phyloP scores from a whole-genome alignment of 2,329 filamentous ascomycete genomes.

The Chaetomiaceae sp. region DNA sequence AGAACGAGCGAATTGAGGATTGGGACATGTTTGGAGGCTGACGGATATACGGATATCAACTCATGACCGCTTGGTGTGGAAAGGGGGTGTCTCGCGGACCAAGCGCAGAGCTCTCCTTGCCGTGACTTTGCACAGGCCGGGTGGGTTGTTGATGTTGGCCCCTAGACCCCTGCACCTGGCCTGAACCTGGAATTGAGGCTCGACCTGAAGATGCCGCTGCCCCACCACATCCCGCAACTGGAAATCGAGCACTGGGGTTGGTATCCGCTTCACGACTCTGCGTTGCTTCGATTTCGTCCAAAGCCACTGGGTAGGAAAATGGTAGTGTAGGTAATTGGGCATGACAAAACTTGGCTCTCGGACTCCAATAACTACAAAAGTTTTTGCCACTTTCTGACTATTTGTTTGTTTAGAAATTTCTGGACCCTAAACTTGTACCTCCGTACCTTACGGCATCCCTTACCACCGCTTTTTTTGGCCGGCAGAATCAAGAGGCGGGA shows the following conservation, averaged over 20 bases:
- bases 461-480: constrained; percentile 13
- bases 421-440: too few relatives aligned
- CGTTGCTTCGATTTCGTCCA: too few relatives aligned
- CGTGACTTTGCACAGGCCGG: too few relatives aligned
- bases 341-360: too few relatives aligned
- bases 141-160: background rate
- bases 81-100: background rate
- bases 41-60: background rate
- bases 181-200: constrained; percentile 9
- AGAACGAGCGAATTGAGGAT: constrained; percentile 60
- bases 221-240: constrained; percentile 6
- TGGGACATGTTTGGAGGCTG: constrained; percentile 37
- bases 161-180: constrained; percentile 11
- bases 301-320: too few relatives aligned
- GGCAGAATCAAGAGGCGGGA: constrained; percentile 8
- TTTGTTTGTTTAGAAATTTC: too few relatives aligned
- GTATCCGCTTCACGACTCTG: too few relatives aligned
- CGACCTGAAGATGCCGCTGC: background rate
- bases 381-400: too few relatives aligned
- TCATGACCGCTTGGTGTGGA: background rate
- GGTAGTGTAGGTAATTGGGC: too few relatives aligned
- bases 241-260: too few relatives aligned
- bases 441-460: too few relatives aligned
- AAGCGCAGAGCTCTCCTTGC: background rate
- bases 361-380: too few relatives aligned